Evolutionary conservation across 192 early-diverging fungal species (phyloP), one percentile per base, ranked within the genome.

Genomic region (Podila horticola): DNA sequence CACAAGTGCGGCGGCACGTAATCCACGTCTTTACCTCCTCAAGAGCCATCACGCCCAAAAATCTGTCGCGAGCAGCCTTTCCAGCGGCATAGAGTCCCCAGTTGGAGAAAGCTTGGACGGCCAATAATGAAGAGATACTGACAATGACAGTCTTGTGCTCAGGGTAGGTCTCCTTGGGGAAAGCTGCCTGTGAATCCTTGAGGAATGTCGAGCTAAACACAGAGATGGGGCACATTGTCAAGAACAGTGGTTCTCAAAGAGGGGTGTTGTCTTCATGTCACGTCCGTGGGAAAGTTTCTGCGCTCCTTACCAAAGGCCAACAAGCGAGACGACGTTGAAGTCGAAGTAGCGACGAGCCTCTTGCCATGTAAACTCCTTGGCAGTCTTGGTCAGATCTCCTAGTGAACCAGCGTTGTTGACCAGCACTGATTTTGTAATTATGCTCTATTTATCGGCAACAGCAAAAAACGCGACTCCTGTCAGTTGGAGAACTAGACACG

Each of bases 11-110:
- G 8, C 19, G 45, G 0, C 0, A 1, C 17, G 2, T 8, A 63
- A 20, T 50, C n/a, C 24, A 28, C 2, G 49, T 51, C 34, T 51
- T 49, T 60, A 74, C 82, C 49, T 94, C 74, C 71, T 97, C 95
- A 13, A 82, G n/a, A 17, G 94, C 95, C 4, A 94, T 85, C 0
- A 92, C 89, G 24, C 86, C 67, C 34, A 94, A 77, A 30, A 93
- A 83, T 86, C 91, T 89, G 67, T 97, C 93, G 20, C 96, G 88
- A 1, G 94, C 96, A 15, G 95, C 94, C 82, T 96, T 96, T 17
- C 87, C 88, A 0, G 92, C 85, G 7, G 91, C 89, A 79, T 97
- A 97, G 5, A 95, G 79, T 12, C 92, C 90, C 95, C 93, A 96
- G 79, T 94, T 88, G 31, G 93, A 81, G 70, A 90, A 93, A 5